phyloP scores from a whole-genome alignment of 2,329 filamentous ascomycete genomes.

The Zymoseptoria brevis region DNA sequence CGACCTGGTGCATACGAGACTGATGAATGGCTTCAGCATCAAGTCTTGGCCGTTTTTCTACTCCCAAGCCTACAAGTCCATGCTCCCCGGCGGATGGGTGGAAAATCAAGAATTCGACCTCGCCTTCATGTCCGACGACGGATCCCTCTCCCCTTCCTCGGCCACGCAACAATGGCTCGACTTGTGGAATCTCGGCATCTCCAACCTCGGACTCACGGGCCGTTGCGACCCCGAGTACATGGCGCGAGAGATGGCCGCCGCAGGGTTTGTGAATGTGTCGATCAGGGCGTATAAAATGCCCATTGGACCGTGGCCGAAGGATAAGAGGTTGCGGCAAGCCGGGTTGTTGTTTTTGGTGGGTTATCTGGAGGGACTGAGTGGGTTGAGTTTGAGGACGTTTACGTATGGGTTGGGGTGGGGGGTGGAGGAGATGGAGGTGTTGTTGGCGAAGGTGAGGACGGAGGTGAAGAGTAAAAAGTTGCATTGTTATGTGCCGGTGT shows the following conservation, averaged over 20 bases:
- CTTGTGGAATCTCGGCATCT: slow-evolving; percentile 20
- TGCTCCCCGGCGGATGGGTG: slow-evolving; percentile 32
- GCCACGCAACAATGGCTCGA: slow-evolving; percentile 16
- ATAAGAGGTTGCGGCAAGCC: slow-evolving; percentile 19
- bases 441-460: slow-evolving; percentile 18
- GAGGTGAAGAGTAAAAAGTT: slow-evolving; percentile 23
- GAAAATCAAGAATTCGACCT: slow-evolving; percentile 34
- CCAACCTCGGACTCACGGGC: slow-evolving; percentile 18
- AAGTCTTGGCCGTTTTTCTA: slow-evolving; percentile 24
- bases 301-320: slow-evolving; percentile 23
- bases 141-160: slow-evolving; percentile 10
- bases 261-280: slow-evolving; percentile 28
- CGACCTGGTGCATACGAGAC: slow-evolving; percentile 25
- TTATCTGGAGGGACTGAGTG: slow-evolving; percentile 21
- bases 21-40: slow-evolving; percentile 25
- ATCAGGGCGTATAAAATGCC: slow-evolving; percentile 24
- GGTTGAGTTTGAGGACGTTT: slow-evolving; percentile 21
- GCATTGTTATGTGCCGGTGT: slow-evolving; percentile 24
- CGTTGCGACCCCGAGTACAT: slow-evolving; percentile 24
- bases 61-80: slow-evolving; percentile 17
- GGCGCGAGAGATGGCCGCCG: slow-evolving; percentile 28
- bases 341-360: slow-evolving; percentile 22
- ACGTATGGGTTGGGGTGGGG: slow-evolving; percentile 23
- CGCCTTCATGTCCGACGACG: slow-evolving; percentile 21
- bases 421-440: slow-evolving; percentile 22